Evolutionary conservation across 2,329 filamentous ascomycete genomes (phyloP).

Genomic region (Macrophomina tecta): DNA sequence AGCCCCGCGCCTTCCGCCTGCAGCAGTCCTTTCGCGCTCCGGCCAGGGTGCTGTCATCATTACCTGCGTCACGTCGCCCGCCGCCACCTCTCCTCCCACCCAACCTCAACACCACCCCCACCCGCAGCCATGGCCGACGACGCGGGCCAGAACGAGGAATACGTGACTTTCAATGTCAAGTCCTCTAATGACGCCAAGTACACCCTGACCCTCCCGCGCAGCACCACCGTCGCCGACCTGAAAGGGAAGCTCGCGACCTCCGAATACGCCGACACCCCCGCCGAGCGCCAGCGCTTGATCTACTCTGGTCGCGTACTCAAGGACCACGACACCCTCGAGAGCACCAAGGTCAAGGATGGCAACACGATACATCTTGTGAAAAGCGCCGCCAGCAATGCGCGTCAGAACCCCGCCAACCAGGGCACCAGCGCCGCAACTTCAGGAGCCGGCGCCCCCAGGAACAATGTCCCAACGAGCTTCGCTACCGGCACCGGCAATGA

Average conservation of each 20-base stretch:
- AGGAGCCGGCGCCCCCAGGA: conserved; percentile 17
- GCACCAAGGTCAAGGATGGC: conserved; percentile 93
- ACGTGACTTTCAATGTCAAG: conserved; percentile 96
- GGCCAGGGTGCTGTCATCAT: conserved; percentile 18
- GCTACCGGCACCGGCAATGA: conserved; percentile 82
- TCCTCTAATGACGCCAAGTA: conserved; percentile 90
- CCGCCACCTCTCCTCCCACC: conserved; percentile 21
- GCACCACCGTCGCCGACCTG: conserved; percentile 80
- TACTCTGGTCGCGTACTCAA: conserved; percentile 98
- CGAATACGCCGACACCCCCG: conserved; percentile 85
- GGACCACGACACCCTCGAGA: conserved; percentile 82
- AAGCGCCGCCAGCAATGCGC: conserved; percentile 86
- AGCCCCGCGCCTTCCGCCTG: neutral
- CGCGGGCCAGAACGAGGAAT: conserved; percentile 66
- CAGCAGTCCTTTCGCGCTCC: neutral
- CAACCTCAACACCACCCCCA: conserved; percentile 26
- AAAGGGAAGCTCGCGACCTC: conserved; percentile 84
- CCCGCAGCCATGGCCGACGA: conserved; percentile 67
- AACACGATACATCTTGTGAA: conserved; percentile 98
- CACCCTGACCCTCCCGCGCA: conserved; percentile 77
- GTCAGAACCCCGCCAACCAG: conserved; percentile 62
- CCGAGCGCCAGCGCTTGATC: conserved; percentile 90
- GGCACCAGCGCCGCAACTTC: conserved; percentile 59
- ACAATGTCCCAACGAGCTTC: conserved; percentile 74
- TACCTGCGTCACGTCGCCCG: conserved; percentile 11